Conservation (phyloP, 768 basidiomycete genomes). For the Hortiboletus flavorubellus region DNA sequence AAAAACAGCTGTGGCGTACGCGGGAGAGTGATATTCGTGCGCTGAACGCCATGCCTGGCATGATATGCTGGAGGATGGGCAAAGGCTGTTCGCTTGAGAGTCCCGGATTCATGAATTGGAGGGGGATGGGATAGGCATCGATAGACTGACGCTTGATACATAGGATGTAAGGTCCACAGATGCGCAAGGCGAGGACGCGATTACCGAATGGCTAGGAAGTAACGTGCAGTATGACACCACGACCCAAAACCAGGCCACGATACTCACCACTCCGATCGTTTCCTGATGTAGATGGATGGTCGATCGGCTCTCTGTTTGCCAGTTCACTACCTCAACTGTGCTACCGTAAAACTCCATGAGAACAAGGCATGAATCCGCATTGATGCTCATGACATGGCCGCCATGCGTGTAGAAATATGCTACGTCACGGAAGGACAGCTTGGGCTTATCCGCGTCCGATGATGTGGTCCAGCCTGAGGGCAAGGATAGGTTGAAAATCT, state of each 20-base stretch:
- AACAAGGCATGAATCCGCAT: conserved; percentile 28
- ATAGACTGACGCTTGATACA: conserved; percentile 48
- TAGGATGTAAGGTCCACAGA: conserved; percentile 48
- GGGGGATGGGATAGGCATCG: conserved; percentile 35
- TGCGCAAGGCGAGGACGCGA: conserved; percentile 37
- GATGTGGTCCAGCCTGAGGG: not conserved
- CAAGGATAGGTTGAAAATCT: conserved; percentile 9
- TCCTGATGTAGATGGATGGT: conserved; percentile 21
- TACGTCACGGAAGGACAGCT: not conserved
- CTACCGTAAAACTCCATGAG: conserved; percentile 28
- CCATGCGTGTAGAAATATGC: conserved; percentile 5
- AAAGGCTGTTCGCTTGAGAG: not conserved
- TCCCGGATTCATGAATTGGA: conserved; percentile 3
- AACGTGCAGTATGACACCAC: not conserved
- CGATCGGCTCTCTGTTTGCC: conserved; percentile 25
- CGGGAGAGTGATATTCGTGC: conserved; percentile 34
- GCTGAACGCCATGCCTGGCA: conserved; percentile 33
- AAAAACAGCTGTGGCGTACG: conserved; percentile 25
- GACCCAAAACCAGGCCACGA: not conserved
- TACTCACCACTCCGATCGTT: conserved; percentile 30
- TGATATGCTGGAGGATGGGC: conserved; percentile 17
- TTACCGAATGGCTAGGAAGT: conserved; percentile 25
- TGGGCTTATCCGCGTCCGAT: not conserved
- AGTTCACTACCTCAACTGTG: conserved; percentile 36
- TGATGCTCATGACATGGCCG: conserved; percentile 29